Evolutionary conservation across 192 early-diverging fungal genomes (phyloP).

Genomic region (Dispira simplex): DNA sequence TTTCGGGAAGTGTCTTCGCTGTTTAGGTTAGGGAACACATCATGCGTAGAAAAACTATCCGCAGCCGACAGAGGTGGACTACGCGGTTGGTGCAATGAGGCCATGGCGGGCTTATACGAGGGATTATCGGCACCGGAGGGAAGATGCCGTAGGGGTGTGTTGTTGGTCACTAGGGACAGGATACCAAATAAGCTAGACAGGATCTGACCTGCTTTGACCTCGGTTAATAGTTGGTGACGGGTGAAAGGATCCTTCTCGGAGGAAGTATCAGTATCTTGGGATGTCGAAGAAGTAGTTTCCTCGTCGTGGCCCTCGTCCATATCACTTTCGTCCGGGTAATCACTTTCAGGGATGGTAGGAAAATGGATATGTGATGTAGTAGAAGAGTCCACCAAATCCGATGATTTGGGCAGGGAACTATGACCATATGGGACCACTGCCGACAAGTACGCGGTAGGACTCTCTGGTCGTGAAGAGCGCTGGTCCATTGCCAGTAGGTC

Average conservation of each 20-base stretch:
- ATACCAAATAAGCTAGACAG: constrained; percentile 90
- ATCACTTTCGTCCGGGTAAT: too few species aligned
- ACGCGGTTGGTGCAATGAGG: too few species aligned
- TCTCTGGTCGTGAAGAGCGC: constrained; percentile 11
- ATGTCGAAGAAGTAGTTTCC: constrained; percentile 11
- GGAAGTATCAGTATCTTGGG: not conserved
- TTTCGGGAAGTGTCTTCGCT: not conserved
- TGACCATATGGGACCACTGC: too few species aligned
- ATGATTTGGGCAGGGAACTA: too few species aligned
- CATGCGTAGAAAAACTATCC: not conserved
- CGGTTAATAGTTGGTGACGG: constrained; percentile 60
- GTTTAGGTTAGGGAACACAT: not conserved
- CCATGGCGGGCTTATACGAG: not conserved
- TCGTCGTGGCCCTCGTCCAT: constrained; percentile 22
- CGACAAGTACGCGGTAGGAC: not conserved
- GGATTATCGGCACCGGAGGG: constrained; percentile 11
- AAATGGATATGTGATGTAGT: too few species aligned
- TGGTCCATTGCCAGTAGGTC: constrained; percentile 4
- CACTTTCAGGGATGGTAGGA: not conserved
- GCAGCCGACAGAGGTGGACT: too few species aligned
- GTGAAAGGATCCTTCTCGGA: constrained; percentile 27
- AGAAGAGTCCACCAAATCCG: too few species aligned
- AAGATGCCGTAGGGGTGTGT: constrained; percentile 32
- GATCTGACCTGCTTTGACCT: constrained; percentile 78
- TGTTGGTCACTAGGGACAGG: constrained; percentile 74